Evolutionary conservation across 176 grass and related monocot genomes (phyloP), one percentile per base, ranked within the genome.

Genomic region (Typha latifolia): DNA sequence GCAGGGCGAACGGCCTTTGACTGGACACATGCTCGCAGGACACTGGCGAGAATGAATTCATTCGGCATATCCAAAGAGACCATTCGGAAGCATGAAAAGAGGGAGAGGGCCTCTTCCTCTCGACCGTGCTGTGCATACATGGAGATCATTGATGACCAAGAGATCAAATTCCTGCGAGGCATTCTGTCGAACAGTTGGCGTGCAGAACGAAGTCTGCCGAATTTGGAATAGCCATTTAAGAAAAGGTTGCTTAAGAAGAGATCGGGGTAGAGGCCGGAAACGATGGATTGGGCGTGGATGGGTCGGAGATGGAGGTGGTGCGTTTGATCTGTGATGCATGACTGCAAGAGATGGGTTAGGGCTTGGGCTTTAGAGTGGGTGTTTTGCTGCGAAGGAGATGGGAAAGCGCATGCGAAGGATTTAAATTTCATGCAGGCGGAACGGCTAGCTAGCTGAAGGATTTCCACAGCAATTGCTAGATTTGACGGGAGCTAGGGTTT

Each of bases 121-220:
- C 26, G 10, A 5, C 79, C 84, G 32, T 80, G 66, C 43, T 81
- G 73, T 21, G 81, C 14, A 69, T 83, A 90, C 87, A 87, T 81
- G 84, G 86, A 88, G 70, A 88, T 91, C 76, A 48, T 76, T 0
- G 82, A 85, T n/a, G 79, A 80, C 87, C 91, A 91, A 68, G 91
- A 83, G 63, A 88, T 73, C 16, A 85, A 63, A 49, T 96, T 85
- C 5, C 75, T 83, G 5, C 72, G 27, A 0, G 62, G 68, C 79
- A 88, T 91, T 62, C 71, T 19, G 24, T 91, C 82, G 81, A 96
- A 91, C 67, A 91, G 51, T 27, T 19, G 11, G 24, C 72, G 84
- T 8, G 91, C 91, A 12, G 69, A 48, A 0, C 16, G 5, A 66
- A 81, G 67, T 32, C 49, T 62, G 27, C 73, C 79, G 5, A 73